Evolutionary conservation across 805 yeast species (phyloP), one percentile per base, ranked within the genome.

Genomic region (Yarrowia deformans): DNA sequence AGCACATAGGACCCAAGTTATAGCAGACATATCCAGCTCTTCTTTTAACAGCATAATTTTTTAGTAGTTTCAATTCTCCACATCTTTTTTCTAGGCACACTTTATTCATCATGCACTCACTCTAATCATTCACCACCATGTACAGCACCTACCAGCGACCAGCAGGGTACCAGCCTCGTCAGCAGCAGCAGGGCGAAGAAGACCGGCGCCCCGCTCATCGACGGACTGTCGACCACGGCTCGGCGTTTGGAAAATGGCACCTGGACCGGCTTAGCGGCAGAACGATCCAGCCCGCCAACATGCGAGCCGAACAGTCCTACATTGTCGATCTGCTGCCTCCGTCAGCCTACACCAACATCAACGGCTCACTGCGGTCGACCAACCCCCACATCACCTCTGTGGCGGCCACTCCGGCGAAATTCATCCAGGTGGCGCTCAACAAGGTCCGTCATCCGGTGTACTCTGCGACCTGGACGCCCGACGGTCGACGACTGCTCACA

Each of bases 391-490:
- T 54, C 3, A 45, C 69, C 14, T 40, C 52, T 40, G 69, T 54
- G 50, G 49, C 69, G 3, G 60, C 69, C 16, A 54, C 52, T 18
- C 58, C 72, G 63, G 85, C 91, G 35, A 93, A 93, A 75, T 93
- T 94, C 77, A 95, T 92, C 4, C 98, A 94, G 80, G 84, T 93
- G 61, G 88, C 96, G 70, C 88, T 95, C 19, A 95, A 94, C 80
- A 95, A 95, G 79, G 91, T 93, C 12, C 89, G 90, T 75, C 97
- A 94, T 80, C 91, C 97, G 2, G 91, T 93, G 67, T 90, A 91
- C 74, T 88, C 93, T 1, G 88, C 91, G n/a, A 87, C 85, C 77
- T 94, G 98, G 97, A 95, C 99, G 0, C 98, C 98, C 0, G 98
- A 93, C 73, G 98, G 97, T 0, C 83, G 98, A 73, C 82, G 99